Evolutionary conservation across 2,329 filamentous ascomycete genomes (phyloP), one percentile per base, ranked within the genome.

Genomic region (Colletotrichum eremochloae): DNA sequence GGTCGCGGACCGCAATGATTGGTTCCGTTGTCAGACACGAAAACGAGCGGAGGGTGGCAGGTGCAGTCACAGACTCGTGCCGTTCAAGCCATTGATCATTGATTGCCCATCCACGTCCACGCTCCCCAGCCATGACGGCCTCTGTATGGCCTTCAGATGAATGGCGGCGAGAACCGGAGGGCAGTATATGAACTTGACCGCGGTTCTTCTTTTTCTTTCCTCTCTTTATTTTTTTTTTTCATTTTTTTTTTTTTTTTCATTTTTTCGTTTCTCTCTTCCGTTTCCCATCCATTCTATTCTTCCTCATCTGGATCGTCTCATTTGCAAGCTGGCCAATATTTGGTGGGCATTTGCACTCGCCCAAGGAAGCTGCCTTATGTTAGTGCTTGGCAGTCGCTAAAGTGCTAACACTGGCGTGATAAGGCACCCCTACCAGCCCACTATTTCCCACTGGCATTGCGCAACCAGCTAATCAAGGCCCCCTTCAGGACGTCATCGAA

Each of bases 401-500:
- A 72, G 70, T 36, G 24, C 48, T 5, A 50, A 50, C 29, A 57
- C 58, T 64, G 66, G 66, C 42, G 15, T 50, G 66, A 70, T 61
- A 65, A 72, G 55, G 40, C 33, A 68, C 65, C 64, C 20, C 62
- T 36, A n/a, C 46, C n/a, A 38, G 48, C 48, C 61, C 46, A 56
- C 62, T 46, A 29, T 46, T 48, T 61, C 42, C 31, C 40, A 48
- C 46, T 61, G 63, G 44, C 65, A 56, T 44, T 64, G 50, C 50
- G 53, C 68, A 57, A 44, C 60, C 65, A 36, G 52, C 65, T 72
- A 68, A 72, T 68, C 55, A 44, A 61, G 58, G 12, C 53, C 66
- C 66, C 67, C 70, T 44, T 60, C 38, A 65, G 70, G 67, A 72
- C 70, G 70, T 72, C 70, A 72, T 72, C 70, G 70, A 72, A 50